phyloP scores from a whole-genome alignment of 2,329 filamentous ascomycete genomes.

The Penicillium sp. region DNA sequence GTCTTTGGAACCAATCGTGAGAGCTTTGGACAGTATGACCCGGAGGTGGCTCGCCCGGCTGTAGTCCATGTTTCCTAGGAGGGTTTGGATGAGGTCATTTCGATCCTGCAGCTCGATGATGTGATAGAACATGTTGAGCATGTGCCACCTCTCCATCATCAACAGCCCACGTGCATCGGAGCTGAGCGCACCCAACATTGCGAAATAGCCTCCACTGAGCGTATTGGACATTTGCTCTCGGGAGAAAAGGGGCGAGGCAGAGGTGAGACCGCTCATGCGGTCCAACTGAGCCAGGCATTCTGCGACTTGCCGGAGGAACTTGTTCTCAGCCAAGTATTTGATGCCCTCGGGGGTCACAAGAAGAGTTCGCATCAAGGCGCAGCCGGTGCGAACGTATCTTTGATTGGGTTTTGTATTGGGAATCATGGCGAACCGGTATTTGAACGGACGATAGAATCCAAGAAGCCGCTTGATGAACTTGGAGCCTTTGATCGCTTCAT shows the following conservation, averaged over 20 bases:
- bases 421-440: conserved; percentile 86
- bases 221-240: conserved; percentile 77
- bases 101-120: conserved; percentile 88
- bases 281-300: conserved; percentile 95
- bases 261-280: conserved; percentile 64
- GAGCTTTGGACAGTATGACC: conserved; percentile 85
- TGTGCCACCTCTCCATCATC: conserved; percentile 92
- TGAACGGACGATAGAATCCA: conserved; percentile 94
- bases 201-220: conserved; percentile 86
- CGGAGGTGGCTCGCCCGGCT: conserved; percentile 80
- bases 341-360: conserved; percentile 80
- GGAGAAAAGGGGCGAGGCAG: conserved; percentile 79
- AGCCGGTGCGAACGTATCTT: conserved; percentile 86
- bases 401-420: conserved; percentile 89
- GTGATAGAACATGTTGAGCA: conserved; percentile 99
- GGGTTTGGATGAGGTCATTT: conserved; percentile 81
- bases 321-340: conserved; percentile 82
- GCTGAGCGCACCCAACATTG: conserved; percentile 82
- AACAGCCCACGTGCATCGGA: conserved; percentile 74
- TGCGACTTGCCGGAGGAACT: conserved; percentile 84
- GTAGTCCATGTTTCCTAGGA: conserved; percentile 90
- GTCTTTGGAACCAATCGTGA: conserved; percentile 84
- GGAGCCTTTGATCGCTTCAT: conserved; percentile 88
- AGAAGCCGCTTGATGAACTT: conserved; percentile 95
- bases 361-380: conserved; percentile 77